phyloP scores from a whole-genome alignment of 306 rosid genomes.

The Dryas drummondii region DNA sequence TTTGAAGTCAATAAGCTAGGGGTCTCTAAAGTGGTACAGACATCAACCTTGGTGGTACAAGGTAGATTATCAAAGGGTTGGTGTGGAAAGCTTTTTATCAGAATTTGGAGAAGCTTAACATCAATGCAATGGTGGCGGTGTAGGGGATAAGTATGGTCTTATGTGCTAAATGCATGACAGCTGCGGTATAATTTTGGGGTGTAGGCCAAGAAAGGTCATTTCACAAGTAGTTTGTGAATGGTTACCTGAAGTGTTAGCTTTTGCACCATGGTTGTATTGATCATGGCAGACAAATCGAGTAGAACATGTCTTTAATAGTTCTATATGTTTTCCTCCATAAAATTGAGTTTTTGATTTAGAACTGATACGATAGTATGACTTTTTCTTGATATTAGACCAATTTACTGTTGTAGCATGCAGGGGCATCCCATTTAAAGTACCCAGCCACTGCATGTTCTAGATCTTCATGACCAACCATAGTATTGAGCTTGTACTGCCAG shows the following conservation, averaged over 20 bases:
- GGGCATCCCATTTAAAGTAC: neutral
- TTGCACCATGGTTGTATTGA: neutral
- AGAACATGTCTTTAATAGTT: neutral
- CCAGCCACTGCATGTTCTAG: slow-evolving; percentile 1
- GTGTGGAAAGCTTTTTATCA: neutral
- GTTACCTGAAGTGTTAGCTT: neutral
- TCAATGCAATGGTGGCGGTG: neutral
- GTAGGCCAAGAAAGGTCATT: neutral
- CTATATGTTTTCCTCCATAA: neutral
- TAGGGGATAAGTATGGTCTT: neutral
- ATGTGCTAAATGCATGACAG: slow-evolving; percentile 5
- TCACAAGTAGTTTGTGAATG: neutral
- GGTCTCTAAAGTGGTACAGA: neutral
- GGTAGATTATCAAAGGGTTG: neutral
- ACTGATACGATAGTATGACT: neutral
- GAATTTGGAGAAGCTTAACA: neutral
- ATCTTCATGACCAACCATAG: neutral
- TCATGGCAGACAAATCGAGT: neutral
- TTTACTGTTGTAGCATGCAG: neutral
- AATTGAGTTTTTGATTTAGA: neutral
- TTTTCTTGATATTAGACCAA: neutral
- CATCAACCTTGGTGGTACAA: neutral
- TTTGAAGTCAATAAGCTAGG: slow-evolving; percentile 2
- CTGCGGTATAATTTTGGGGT: neutral
- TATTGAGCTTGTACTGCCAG: neutral